Evolutionary conservation across 495 filamentous ascomycete species (phyloP), one percentile per base, ranked within the genome.

Genomic region (Talaromyces wortmannii): DNA sequence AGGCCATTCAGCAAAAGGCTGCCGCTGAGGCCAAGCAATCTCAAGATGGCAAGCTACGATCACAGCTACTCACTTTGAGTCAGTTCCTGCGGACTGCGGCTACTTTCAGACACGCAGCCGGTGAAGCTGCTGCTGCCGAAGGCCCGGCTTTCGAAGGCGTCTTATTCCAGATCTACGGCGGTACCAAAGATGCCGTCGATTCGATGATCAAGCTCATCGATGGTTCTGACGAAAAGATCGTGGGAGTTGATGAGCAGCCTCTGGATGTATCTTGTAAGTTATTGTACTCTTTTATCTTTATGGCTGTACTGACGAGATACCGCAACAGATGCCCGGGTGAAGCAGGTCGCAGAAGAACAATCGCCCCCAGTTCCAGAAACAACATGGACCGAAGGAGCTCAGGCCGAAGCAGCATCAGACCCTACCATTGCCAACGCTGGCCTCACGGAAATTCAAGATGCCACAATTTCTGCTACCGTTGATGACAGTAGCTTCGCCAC

Each of bases 141-240:
- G 89, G 82, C 62, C 82, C 82, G 69, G 94, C 91, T 45, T 87
- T 97, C 56, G 95, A 99, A 70, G 90, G 89, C 50, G 86, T 94
- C 30, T 78, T 99, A 44, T 83, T 92, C 50, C 78, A 89, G 62
- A 86, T 97, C 42, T 99, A 99, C 68, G 86, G 83, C 17, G 95
- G 95, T 31, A 87, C 91, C 59, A 80, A 87, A 48, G 78, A 80
- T 60, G 92, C 91, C 15, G 89, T 99, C 13, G 75, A 79, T 36
- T 82, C 89, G 11, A 92, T 95, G 76, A 66, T 90, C 59, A 95
- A 90, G 71, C 74, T 99, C 42, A 87, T 95, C 53, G 77, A 90
- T 46, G 94, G 92, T 29, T 81, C 79, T 23, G 83, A 89, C 33
- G 91, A 97, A 55, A 79, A 77, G 59, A 81, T 90, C 1, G 63